Percentiles rank a stretch among this genome's conserved stretches.
These are phyloP conservation scores for Annulohypoxylon nitens DNA, from an alignment of 495 filamentous ascomycete genomes.

Conservation along the genomic window DNA sequence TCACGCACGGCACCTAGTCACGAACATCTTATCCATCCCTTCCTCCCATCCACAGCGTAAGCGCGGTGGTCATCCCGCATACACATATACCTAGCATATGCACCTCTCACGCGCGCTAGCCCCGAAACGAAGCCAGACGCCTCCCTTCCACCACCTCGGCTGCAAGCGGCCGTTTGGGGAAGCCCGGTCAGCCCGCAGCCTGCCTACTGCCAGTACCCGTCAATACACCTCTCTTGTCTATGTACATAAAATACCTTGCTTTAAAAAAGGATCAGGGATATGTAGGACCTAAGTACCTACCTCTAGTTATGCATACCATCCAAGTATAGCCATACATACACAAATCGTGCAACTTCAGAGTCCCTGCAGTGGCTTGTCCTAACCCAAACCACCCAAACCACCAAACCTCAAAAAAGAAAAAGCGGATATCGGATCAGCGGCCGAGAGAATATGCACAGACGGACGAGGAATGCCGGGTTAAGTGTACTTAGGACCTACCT, in stretches of 20 bases:
- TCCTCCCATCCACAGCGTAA: neutral
- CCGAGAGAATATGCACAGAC: conserved; percentile 1
- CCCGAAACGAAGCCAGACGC: neutral
- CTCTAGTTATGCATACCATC: neutral
- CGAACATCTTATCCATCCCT: neutral
- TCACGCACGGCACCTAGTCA: neutral
- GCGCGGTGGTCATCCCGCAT: neutral
- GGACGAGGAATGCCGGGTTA: conserved; percentile 6
- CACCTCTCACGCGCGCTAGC: neutral
- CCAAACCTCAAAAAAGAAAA: neutral
- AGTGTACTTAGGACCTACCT: too few relatives aligned
- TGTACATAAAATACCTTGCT: neutral
- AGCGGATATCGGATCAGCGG: neutral
- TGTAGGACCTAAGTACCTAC: neutral
- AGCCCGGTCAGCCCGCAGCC: neutral
- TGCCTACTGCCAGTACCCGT: neutral
- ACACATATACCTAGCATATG: neutral
- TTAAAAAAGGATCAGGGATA: conserved; percentile 2
- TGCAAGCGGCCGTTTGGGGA: conserved; percentile 1
- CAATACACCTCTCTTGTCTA: neutral
- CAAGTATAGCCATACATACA: neutral
- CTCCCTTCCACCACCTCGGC: neutral
- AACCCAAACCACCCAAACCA: too few relatives aligned
- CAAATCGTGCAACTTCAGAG: neutral
- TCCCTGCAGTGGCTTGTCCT: neutral